phyloP scores from a whole-genome alignment of 192 early-diverging fungal species.

The Martensiomyces pterosporus region DNA sequence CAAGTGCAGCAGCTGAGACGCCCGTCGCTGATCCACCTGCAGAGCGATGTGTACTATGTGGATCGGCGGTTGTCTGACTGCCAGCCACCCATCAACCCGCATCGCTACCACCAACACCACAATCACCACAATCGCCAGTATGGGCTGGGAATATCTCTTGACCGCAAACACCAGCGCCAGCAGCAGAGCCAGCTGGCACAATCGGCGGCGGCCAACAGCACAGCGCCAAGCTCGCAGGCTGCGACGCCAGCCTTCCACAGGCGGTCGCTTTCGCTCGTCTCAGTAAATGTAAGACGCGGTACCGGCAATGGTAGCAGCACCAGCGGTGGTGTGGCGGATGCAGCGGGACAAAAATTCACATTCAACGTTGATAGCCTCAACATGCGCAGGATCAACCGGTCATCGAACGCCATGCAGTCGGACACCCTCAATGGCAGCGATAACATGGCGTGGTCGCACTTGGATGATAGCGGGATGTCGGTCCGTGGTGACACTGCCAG shows the following conservation, averaged over 20 bases:
- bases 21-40: constrained; percentile 7
- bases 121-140: too few species aligned
- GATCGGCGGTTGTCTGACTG: constrained; percentile 7
- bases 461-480: constrained; percentile 18
- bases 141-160: too few species aligned
- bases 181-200: background rate
- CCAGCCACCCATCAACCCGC: background rate
- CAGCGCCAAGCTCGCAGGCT: too few species aligned
- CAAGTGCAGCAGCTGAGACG: background rate
- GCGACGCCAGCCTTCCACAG: constrained; percentile 2
- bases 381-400: constrained; percentile 23
- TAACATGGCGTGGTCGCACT: constrained; percentile 38
- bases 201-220: too few species aligned
- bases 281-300: too few species aligned
- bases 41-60: constrained; percentile 7
- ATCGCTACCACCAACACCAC: too few species aligned
- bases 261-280: constrained; percentile 13
- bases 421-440: constrained; percentile 33
- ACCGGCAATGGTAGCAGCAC: constrained; percentile 1
- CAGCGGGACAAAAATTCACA: constrained; percentile 4
- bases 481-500: constrained; percentile 13
- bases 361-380: constrained; percentile 32
- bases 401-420: constrained; percentile 41
- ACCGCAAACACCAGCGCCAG: background rate
- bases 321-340: background rate